Evolutionary conservation across 805 yeast species (phyloP).

Genomic region (Torulaspora indica): DNA sequence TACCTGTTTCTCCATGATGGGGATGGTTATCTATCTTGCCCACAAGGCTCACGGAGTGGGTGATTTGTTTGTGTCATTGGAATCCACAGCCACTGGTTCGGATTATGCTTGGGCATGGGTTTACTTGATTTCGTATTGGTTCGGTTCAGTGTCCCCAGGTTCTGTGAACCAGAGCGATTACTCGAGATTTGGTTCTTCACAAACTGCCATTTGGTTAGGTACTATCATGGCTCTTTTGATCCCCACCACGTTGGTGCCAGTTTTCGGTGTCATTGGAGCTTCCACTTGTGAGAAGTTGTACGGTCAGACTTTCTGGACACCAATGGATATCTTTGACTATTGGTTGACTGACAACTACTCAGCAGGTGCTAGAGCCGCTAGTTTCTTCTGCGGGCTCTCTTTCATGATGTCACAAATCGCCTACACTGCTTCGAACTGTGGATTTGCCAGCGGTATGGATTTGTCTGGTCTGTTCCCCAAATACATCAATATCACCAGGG

Average conservation of each 20-base stretch:
- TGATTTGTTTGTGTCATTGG: slow-evolving; percentile 30
- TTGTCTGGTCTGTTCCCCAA: slow-evolving; percentile 40
- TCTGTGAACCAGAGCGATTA: slow-evolving; percentile 41
- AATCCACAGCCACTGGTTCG: slow-evolving; percentile 34
- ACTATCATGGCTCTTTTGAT: slow-evolving; percentile 35
- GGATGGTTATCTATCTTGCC: slow-evolving; percentile 38
- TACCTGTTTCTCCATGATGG: slow-evolving; percentile 40
- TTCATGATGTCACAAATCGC: slow-evolving; percentile 39
- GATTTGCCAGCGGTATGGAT: slow-evolving; percentile 44
- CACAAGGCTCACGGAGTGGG: slow-evolving; percentile 37
- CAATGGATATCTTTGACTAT: slow-evolving; percentile 34
- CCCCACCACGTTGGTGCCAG: slow-evolving; percentile 42
- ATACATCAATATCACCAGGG: slow-evolving; percentile 40
- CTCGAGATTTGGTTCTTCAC: slow-evolving; percentile 38
- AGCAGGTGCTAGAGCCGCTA: slow-evolving; percentile 39
- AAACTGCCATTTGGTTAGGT: slow-evolving; percentile 32
- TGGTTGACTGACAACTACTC: slow-evolving; percentile 33
- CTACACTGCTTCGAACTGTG: slow-evolving; percentile 39
- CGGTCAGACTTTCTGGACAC: slow-evolving; percentile 38
- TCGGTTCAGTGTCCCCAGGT: slow-evolving; percentile 41
- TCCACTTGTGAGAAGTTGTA: slow-evolving; percentile 38
- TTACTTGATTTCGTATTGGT: slow-evolving; percentile 41
- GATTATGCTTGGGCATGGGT: slow-evolving; percentile 42
- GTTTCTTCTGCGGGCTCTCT: slow-evolving; percentile 40
- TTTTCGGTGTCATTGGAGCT: slow-evolving; percentile 43